phyloP scores from a whole-genome alignment of 1,139 yeast species.

The Saccharomyces hybrid region DNA sequence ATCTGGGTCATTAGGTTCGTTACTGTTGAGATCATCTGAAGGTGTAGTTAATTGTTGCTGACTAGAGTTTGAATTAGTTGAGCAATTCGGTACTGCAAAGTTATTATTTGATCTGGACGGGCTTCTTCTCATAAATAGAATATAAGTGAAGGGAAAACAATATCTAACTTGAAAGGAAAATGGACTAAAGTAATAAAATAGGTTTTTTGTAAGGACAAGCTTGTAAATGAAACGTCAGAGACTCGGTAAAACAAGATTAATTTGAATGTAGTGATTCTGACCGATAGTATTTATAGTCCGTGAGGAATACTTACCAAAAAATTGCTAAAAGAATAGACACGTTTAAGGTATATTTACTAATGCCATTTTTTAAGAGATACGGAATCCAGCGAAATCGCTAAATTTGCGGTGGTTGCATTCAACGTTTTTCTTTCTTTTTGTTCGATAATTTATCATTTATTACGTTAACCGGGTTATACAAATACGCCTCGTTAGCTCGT shows the following conservation, averaged over 20 bases:
- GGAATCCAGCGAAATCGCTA: not conserved
- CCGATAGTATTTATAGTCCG: not conserved
- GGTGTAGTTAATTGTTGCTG: slow-evolving; percentile 14
- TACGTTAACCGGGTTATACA: not conserved
- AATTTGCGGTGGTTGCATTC: slow-evolving; percentile 1
- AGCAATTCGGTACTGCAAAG: slow-evolving; percentile 24
- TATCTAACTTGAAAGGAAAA: not conserved
- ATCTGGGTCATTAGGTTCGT: slow-evolving; percentile 34
- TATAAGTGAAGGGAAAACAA: slow-evolving; percentile 1
- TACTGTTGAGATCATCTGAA: slow-evolving; percentile 25
- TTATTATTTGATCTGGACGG: slow-evolving; percentile 30
- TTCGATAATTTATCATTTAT: not conserved
- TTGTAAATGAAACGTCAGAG: not conserved
- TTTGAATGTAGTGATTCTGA: not conserved
- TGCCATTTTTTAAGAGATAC: not conserved
- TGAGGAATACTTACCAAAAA: not conserved
- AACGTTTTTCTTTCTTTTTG: not conserved
- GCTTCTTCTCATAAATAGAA: slow-evolving; percentile 29
- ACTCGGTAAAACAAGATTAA: not conserved
- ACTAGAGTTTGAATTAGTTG: slow-evolving; percentile 40
- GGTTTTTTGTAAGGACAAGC: not conserved
- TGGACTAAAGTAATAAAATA: not conserved
- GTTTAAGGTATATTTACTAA: not conserved
- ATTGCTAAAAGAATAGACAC: not conserved
- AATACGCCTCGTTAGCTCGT: not conserved